Conservation (phyloP, 1,284 basidiomycete genomes). For the Ustilago shanxiensis region DNA sequence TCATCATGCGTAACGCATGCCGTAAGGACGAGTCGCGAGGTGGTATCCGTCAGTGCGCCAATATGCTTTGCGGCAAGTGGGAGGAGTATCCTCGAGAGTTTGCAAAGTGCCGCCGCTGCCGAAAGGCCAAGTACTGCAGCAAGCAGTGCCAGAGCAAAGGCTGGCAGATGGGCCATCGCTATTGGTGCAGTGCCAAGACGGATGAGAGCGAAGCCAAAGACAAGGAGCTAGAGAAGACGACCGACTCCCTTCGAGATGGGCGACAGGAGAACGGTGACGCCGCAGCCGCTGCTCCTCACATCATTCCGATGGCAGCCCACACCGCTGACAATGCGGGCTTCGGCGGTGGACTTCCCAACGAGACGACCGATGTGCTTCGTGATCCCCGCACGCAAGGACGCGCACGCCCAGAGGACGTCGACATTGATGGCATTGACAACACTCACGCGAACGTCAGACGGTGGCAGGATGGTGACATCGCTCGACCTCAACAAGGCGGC, state of each 20-base stretch:
- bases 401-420: slow-evolving; percentile 12
- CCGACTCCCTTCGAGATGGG: slow-evolving; percentile 15
- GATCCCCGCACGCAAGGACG: slow-evolving; percentile 12
- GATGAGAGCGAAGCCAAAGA: slow-evolving; percentile 61
- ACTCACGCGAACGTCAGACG: slow-evolving; percentile 9
- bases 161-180: slow-evolving; percentile 96
- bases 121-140: slow-evolving; percentile 98
- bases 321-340: slow-evolving; percentile 16
- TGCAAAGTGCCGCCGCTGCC: slow-evolving; percentile 93
- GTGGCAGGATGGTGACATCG: slow-evolving; percentile 7
- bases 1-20: slow-evolving; percentile 99
- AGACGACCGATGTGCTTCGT: slow-evolving; percentile 14
- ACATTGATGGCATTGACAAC: slow-evolving; percentile 23
- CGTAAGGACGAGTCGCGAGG: slow-evolving; percentile 91
- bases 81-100: slow-evolving; percentile 93
- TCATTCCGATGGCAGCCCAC: slow-evolving; percentile 20
- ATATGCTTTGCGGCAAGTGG: slow-evolving; percentile 91
- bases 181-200: slow-evolving; percentile 70
- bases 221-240: slow-evolving; percentile 47
- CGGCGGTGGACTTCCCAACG: slow-evolving; percentile 13
- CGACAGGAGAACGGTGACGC: slow-evolving; percentile 27
- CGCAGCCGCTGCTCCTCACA: slow-evolving; percentile 23
- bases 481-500: background rate
- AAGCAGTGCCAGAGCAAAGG: slow-evolving; percentile 97
- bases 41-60: slow-evolving; percentile 96